phyloP scores from a whole-genome alignment of 495 filamentous ascomycete genomes.

The Trypethelium eluteriae region DNA sequence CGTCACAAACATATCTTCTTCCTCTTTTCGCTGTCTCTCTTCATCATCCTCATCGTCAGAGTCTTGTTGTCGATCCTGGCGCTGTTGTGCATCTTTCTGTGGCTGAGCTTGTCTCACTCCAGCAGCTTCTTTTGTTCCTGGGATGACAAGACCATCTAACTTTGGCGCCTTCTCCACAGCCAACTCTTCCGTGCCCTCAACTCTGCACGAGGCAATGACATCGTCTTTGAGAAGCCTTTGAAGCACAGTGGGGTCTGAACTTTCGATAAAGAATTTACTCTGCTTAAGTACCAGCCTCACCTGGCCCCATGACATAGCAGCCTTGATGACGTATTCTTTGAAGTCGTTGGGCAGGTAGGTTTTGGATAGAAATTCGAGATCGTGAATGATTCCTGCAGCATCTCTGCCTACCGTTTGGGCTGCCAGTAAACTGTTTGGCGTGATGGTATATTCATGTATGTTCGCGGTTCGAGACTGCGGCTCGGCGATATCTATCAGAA shows the following conservation, averaged over 20 bases:
- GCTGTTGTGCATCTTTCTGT: constrained; percentile 38
- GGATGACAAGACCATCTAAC: constrained; percentile 85
- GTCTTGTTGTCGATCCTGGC: constrained; percentile 32
- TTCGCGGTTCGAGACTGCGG: constrained; percentile 79
- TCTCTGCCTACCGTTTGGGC: constrained; percentile 83
- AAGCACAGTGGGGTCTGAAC: constrained; percentile 72
- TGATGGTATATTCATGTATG: constrained; percentile 89
- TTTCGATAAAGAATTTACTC: constrained; percentile 90
- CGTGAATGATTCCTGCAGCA: constrained; percentile 77
- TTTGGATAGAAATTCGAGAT: constrained; percentile 80
- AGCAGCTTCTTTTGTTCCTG: constrained; percentile 87
- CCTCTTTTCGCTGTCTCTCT: constrained; percentile 21
- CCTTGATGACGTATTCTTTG: constrained; percentile 67
- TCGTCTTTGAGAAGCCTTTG: constrained; percentile 72
- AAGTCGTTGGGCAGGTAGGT: constrained; percentile 74
- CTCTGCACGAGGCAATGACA: constrained; percentile 55
- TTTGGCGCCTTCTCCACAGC: constrained; percentile 75
- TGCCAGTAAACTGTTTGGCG: constrained; percentile 85
- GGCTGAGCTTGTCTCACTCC: constrained; percentile 59
- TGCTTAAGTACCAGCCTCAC: constrained; percentile 92
- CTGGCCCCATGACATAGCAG: constrained; percentile 87
- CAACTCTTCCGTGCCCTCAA: constrained; percentile 60
- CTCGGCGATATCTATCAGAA: constrained; percentile 91
- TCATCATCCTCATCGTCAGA: constrained; percentile 45
- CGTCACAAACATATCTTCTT: constrained; percentile 46